These are phyloP conservation scores for Stereum hirsutum DNA, from an alignment of 1,284 basidiomycete genomes.

Conservation along the genomic window DNA sequence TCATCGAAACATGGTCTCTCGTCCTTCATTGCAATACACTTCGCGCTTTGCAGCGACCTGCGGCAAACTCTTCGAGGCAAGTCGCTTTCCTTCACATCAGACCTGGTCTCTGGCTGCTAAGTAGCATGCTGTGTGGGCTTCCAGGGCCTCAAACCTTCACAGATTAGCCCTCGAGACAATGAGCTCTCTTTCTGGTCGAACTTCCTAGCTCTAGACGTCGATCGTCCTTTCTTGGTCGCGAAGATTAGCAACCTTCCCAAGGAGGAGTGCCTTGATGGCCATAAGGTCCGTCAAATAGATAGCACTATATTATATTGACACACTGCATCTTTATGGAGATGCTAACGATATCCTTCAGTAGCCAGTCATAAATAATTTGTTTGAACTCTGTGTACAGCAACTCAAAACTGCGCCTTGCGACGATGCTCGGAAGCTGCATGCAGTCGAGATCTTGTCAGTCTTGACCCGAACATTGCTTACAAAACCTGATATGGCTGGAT, in stretches of 20 bases:
- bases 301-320: constrained; percentile 1
- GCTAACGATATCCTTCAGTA: constrained; percentile 26
- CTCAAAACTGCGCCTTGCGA: constrained; percentile 24
- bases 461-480: constrained; percentile 35
- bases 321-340: constrained; percentile 8
- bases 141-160: constrained; percentile 28
- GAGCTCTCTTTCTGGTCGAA: constrained; percentile 33
- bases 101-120: background rate
- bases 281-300: constrained; percentile 20
- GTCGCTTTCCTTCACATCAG: background rate
- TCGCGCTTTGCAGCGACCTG: constrained; percentile 35
- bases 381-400: constrained; percentile 32
- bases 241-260: constrained; percentile 20
- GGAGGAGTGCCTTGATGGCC: constrained; percentile 20
- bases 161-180: constrained; percentile 27
- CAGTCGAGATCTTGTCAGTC: constrained; percentile 39
- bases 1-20: too few relatives aligned
- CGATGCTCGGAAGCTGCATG: constrained; percentile 30
- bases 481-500: constrained; percentile 45
- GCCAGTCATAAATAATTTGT: constrained; percentile 40
- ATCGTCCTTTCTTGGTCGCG: constrained; percentile 31
- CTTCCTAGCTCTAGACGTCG: constrained; percentile 39
- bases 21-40: constrained; percentile 11
- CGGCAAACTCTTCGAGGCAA: constrained; percentile 30
- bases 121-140: too few relatives aligned